A percentile compares a stretch with the other conserved stretches of the same genome.
Conservation (phyloP, 2,329 filamentous ascomycete genomes). For the Eutypella sp. region DNA sequence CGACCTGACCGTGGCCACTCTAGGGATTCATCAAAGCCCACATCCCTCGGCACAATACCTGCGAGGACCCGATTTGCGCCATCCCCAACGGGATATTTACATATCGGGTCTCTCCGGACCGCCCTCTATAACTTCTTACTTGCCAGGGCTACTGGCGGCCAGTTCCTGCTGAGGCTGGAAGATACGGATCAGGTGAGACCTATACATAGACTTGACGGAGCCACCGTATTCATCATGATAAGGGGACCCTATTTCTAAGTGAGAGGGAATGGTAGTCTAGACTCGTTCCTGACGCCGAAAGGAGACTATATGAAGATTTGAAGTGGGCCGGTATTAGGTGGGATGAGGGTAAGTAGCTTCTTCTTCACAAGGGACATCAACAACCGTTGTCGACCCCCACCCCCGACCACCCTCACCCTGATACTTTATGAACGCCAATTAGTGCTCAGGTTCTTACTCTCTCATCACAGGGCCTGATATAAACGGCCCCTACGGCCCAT, state of each 20-base stretch:
- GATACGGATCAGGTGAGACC: slow-evolving; percentile 80
- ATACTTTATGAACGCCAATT: neutral
- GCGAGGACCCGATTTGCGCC: slow-evolving; percentile 86
- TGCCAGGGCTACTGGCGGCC: slow-evolving; percentile 80
- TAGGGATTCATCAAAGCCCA: slow-evolving; percentile 12
- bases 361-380: neutral
- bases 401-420: neutral
- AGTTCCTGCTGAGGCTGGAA: slow-evolving; percentile 88
- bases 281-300: slow-evolving; percentile 73
- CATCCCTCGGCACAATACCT: slow-evolving; percentile 48
- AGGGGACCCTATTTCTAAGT: slow-evolving; percentile 1
- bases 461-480: slow-evolving; percentile 64
- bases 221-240: no score
- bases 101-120: slow-evolving; percentile 85
- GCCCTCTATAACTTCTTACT: slow-evolving; percentile 93
- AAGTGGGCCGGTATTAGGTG: slow-evolving; percentile 85
- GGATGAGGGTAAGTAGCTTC: slow-evolving; percentile 70
- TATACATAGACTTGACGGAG: neutral
- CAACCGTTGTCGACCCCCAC: neutral
- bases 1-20: slow-evolving; percentile 10
- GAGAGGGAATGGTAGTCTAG: slow-evolving; percentile 54
- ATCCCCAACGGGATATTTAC: slow-evolving; percentile 89
- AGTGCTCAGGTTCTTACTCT: slow-evolving; percentile 12
- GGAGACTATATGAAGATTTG: slow-evolving; percentile 71
- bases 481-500: slow-evolving; percentile 78